phyloP scores from a whole-genome alignment of 345 rosid genomes.

The Triadica sebifera region DNA sequence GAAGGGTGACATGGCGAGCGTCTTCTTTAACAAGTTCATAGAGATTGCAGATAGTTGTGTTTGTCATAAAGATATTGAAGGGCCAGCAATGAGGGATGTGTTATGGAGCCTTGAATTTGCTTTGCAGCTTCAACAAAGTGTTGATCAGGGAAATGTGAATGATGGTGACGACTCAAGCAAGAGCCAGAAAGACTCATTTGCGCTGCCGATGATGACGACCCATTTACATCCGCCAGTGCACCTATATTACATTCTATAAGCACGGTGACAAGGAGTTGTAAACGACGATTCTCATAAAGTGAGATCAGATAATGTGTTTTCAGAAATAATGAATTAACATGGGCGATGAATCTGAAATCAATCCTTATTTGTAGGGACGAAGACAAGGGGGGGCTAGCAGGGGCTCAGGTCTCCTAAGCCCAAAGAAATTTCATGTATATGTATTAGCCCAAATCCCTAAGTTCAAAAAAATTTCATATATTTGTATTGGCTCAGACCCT shows the following conservation, averaged over 20 bases:
- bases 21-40: conserved; percentile 38
- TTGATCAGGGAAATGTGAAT: conserved; percentile 8
- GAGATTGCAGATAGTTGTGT: conserved; percentile 43
- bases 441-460: too few species aligned
- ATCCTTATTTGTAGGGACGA: too few species aligned
- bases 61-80: conserved; percentile 14
- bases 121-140: conserved; percentile 23
- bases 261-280: conserved; percentile 15
- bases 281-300: conserved; percentile 2
- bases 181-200: not conserved
- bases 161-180: not conserved
- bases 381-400: too few species aligned
- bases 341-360: conserved; percentile 21
- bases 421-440: too few species aligned
- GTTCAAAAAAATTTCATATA: too few species aligned
- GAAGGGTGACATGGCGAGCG: conserved; percentile 29
- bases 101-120: conserved; percentile 29
- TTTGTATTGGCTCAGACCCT: too few species aligned
- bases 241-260: not conserved
- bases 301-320: conserved; percentile 26
- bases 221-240: conserved; percentile 15
- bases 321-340: conserved; percentile 26
- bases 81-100: conserved; percentile 28
- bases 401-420: too few species aligned
- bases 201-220: conserved; percentile 6